Base-by-base conservation (phyloP, 1,284 basidiomycete species). In the Ustilago loliicola region DNA sequence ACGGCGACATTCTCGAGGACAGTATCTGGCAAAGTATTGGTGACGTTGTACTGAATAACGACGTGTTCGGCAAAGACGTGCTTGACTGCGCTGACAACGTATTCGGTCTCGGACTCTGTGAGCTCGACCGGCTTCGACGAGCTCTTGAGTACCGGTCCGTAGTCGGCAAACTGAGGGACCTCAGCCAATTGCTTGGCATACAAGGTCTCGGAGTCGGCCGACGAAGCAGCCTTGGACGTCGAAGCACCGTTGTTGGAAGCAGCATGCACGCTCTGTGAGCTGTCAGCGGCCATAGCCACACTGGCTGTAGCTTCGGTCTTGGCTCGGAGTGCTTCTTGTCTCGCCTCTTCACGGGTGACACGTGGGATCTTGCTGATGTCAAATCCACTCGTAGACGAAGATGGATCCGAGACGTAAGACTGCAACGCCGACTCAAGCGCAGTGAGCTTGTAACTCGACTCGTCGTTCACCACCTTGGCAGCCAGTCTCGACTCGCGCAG, bases 1-100 rank as follows among this genome's bases (percentile, higher is more conserved):
- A 86, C 83, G 13, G 78, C 82, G 21, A 97, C 94, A 81, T 96
- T 92, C 87, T 99, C 97, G 70, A 99, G 89, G 6, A 99, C 93
- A 3, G 94, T 96, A 86, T 99, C 97, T n/a, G 95, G 92, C 62
- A 99, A 90, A n/a, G 97, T 99, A 87, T 99, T 99, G 67, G 94
- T 94, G 59, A 99, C 91, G 88, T 98, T 98, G 91, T 95, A 98
- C 93, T 99, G 81, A 52, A 80, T 64, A 47, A 99, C 96, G 72
- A 99, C 87, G 86, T 99, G 94, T 73, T 95, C 94, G 86, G 92
- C 92, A 91, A 95, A 99, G 63, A 98, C 91, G 87, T 99, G 97
- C 89, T 98, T 99, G 87, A 98, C 94, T 77, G 93, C 95, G 17
- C 93, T 91, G 64, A 98, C 96, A 81, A 97, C 95, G 86, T 99